Evolutionary conservation across 164 flowering plant species (phyloP).

Genomic region (Tetracentron sinense): DNA sequence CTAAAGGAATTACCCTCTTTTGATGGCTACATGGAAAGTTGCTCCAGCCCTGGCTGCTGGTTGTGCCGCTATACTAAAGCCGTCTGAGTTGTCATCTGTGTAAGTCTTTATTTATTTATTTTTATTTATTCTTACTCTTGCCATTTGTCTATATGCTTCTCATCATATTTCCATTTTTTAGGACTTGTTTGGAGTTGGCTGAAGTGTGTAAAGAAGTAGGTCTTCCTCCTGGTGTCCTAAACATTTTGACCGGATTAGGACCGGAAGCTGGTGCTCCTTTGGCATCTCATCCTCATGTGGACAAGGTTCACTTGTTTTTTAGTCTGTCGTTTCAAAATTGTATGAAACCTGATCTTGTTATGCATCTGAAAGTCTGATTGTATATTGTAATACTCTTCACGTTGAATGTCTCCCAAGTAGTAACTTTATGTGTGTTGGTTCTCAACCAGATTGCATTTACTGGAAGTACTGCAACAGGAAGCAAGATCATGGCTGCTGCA

Average conservation of each 20-base stretch:
- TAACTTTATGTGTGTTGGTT: neutral
- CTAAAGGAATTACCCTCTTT: slow-evolving; percentile 87
- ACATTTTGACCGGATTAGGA: slow-evolving; percentile 86
- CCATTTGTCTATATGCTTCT: neutral
- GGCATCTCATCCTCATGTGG: slow-evolving; percentile 89
- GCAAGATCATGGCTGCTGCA: slow-evolving; percentile 83
- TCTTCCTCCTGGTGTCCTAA: slow-evolving; percentile 92
- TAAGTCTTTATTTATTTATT: slow-evolving; percentile 29
- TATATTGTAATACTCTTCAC: neutral
- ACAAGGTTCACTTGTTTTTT: slow-evolving; percentile 55
- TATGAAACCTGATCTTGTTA: neutral
- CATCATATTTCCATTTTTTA: slow-evolving; percentile 26
- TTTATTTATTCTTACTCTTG: slow-evolving; percentile 3
- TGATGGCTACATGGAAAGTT: slow-evolving; percentile 98
- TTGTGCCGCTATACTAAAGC: slow-evolving; percentile 89
- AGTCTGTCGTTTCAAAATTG: neutral
- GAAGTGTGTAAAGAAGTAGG: slow-evolving; percentile 82
- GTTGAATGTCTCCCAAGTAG: slow-evolving; percentile 1
- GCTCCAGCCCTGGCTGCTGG: slow-evolving; percentile 99
- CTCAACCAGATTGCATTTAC: slow-evolving; percentile 83
- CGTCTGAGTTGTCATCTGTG: slow-evolving; percentile 92
- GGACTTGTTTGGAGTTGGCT: slow-evolving; percentile 95
- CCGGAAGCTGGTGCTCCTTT: slow-evolving; percentile 96
- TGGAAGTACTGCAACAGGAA: slow-evolving; percentile 89
- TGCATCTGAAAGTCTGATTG: neutral